A percentile compares a stretch with the other conserved stretches of the same genome.
phyloP scores from a whole-genome alignment of 1,139 yeast genomes.

The Blastobotrys arbuscula region DNA sequence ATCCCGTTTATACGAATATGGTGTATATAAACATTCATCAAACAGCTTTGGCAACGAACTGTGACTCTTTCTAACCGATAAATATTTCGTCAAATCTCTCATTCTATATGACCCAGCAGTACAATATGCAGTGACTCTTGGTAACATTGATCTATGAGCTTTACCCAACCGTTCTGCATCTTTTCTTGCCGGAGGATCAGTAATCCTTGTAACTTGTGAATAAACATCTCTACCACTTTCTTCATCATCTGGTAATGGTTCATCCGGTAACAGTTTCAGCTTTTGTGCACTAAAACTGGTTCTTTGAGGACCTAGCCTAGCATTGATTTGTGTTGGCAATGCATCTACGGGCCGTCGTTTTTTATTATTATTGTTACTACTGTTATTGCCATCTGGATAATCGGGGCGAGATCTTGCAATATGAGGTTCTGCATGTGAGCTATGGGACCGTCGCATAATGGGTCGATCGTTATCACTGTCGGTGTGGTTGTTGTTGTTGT shows the following conservation, averaged over 20 bases:
- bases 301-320: constrained; percentile 72
- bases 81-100: constrained; percentile 81
- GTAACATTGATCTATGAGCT: constrained; percentile 57
- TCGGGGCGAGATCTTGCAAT: constrained; percentile 10
- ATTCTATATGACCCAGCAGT: constrained; percentile 89
- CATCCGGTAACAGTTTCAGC: constrained; percentile 80
- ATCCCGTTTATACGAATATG: constrained; percentile 69
- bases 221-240: constrained; percentile 55
- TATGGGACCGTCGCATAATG: constrained; percentile 10
- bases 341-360: not conserved
- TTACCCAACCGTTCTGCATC: constrained; percentile 94
- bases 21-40: constrained; percentile 91
- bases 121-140: constrained; percentile 93
- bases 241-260: constrained; percentile 40
- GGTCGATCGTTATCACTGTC: constrained; percentile 8
- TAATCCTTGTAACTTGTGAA: constrained; percentile 77
- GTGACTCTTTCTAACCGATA: constrained; percentile 66
- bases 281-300: constrained; percentile 85
- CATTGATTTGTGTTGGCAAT: constrained; percentile 17
- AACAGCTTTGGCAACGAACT: constrained; percentile 76
- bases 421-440: constrained; percentile 13
- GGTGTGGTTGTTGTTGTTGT: not conserved
- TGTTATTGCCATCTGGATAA: constrained; percentile 9
- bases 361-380: not conserved
- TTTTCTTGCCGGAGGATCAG: constrained; percentile 84